A percentile compares a stretch with the other conserved stretches of the same genome.
Conservation (phyloP, 345 rosid species). For the Brassica incana region DNA sequence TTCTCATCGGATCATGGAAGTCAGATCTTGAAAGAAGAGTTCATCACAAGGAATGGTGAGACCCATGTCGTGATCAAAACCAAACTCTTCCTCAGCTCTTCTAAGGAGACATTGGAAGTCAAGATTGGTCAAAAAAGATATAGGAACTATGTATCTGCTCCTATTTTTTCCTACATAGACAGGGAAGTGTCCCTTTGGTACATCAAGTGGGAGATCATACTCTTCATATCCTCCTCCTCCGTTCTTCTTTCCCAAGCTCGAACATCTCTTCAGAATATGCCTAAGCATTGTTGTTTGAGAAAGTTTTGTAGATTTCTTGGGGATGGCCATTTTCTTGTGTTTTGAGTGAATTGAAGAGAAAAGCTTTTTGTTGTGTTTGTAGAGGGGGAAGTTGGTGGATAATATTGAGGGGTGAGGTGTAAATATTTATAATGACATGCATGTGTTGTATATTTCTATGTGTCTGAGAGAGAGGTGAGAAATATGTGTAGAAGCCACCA, state of each 20-base stretch:
- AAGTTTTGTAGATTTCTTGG: not conserved
- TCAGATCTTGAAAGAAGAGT: not conserved
- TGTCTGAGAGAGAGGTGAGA: not conserved
- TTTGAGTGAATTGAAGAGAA: not conserved
- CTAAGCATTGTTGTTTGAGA: not conserved
- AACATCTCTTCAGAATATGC: not conserved
- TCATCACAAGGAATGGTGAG: not conserved
- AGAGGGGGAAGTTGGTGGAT: conserved; percentile 5
- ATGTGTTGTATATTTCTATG: not conserved
- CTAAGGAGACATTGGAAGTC: not conserved
- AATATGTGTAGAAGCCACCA: not conserved
- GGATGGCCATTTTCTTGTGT: not conserved
- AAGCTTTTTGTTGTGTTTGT: not conserved
- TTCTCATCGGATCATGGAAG: not conserved
- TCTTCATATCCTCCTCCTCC: not conserved
- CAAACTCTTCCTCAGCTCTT: not conserved
- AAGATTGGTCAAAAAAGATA: not conserved
- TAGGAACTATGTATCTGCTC: not conserved
- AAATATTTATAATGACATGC: not conserved
- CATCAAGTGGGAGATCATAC: not conserved
- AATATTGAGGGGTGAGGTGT: not conserved
- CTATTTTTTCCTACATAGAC: not conserved
- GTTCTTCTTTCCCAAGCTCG: not conserved
- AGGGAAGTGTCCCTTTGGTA: not conserved
- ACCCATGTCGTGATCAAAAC: not conserved